phyloP scores from a whole-genome alignment of 768 basidiomycete species.

The Lepiota brunneoincarnata region DNA sequence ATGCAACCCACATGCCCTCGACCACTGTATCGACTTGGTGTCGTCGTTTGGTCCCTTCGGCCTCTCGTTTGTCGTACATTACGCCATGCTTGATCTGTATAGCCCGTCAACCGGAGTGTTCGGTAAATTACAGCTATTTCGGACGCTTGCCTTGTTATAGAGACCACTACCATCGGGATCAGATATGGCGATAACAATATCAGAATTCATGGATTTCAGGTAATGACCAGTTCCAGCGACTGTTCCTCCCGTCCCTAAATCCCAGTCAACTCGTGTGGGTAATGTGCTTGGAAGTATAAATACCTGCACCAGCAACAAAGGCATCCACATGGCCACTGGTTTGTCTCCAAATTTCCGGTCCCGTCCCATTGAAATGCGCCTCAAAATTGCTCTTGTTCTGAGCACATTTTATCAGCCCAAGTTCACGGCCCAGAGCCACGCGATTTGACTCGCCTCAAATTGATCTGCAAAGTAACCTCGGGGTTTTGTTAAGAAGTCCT shows the following conservation, averaged over 20 bases:
- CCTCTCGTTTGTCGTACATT: slow-evolving; percentile 92
- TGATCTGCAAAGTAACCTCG: slow-evolving; percentile 95
- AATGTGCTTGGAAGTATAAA: background rate
- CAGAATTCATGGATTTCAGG: slow-evolving; percentile 71
- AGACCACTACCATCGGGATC: slow-evolving; percentile 96
- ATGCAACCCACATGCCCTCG: slow-evolving; percentile 70
- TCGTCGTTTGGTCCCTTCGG: slow-evolving; percentile 88
- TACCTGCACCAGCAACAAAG: slow-evolving; percentile 89
- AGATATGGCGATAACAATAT: slow-evolving; percentile 69
- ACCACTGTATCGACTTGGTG: slow-evolving; percentile 97
- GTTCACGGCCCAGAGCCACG: background rate
- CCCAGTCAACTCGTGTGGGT: background rate
- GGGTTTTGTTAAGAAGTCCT: slow-evolving; percentile 48
- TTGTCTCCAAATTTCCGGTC: slow-evolving; percentile 94
- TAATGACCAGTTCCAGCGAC: slow-evolving; percentile 82
- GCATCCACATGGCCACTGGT: slow-evolving; percentile 79
- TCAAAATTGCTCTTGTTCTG: slow-evolving; percentile 88
- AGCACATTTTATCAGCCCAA: background rate
- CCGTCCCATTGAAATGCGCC: slow-evolving; percentile 88
- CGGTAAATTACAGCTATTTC: background rate
- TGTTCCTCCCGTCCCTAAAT: slow-evolving; percentile 92
- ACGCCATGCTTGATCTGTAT: slow-evolving; percentile 82
- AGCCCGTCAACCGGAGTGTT: background rate
- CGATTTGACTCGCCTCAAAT: slow-evolving; percentile 57
- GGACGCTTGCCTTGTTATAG: slow-evolving; percentile 74